Conservation (phyloP, 495 filamentous ascomycete species). For the Arthonia radiata region DNA sequence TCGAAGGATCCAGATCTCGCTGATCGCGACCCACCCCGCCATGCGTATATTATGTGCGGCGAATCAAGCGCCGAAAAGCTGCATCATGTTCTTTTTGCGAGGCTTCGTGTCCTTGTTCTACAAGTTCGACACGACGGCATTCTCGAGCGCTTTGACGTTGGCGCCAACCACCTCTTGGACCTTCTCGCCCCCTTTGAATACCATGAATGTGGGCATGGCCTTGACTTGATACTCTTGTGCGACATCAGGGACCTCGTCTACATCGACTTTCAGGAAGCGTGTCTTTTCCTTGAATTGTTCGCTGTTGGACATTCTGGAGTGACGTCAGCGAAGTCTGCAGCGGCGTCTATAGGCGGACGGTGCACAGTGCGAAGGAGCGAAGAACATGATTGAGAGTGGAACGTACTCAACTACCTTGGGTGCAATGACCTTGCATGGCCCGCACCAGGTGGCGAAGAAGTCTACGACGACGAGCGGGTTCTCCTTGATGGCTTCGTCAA, state of each 20-base stretch:
- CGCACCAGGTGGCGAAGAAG: slow-evolving; percentile 81
- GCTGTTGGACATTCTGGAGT: too few species aligned
- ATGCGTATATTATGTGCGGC: too few species aligned
- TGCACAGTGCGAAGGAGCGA: too few species aligned
- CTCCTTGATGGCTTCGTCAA: slow-evolving; percentile 26
- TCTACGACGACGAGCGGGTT: slow-evolving; percentile 48
- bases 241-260: slow-evolving; percentile 56
- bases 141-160: slow-evolving; percentile 37
- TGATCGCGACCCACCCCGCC: too few species aligned
- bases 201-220: slow-evolving; percentile 84
- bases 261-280: slow-evolving; percentile 92
- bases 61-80: too few species aligned
- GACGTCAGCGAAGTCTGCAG: too few species aligned
- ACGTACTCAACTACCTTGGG: slow-evolving; percentile 42
- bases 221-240: slow-evolving; percentile 60
- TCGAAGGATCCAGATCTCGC: too few species aligned
- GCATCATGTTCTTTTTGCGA: too few species aligned
- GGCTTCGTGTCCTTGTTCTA: too few species aligned
- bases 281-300: too few species aligned
- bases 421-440: slow-evolving; percentile 77
- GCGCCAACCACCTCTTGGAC: slow-evolving; percentile 55
- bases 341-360: too few species aligned
- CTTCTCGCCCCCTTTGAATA: slow-evolving; percentile 58
- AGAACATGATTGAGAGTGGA: slow-evolving; percentile 2
- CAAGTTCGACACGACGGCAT: slow-evolving; percentile 20